These are phyloP conservation scores for Lavandula angustifolia DNA, from an alignment of 257 asterid species.

Conservation along the genomic window DNA sequence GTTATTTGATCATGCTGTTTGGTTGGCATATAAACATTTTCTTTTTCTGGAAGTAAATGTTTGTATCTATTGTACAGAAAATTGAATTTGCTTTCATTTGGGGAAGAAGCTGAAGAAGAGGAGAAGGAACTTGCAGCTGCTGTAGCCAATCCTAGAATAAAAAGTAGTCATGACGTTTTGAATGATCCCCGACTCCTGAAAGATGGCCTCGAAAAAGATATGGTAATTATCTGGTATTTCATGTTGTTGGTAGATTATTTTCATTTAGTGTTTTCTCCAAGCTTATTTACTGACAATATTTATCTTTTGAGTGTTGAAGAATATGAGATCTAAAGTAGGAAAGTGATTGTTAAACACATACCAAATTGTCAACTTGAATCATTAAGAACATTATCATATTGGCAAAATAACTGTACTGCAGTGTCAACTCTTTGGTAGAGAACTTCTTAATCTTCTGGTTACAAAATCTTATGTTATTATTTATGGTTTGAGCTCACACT, in stretches of 20 bases:
- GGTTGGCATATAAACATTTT: constrained; percentile 6
- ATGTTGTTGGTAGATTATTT: constrained; percentile 24
- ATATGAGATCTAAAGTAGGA: constrained; percentile 22
- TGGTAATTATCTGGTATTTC: constrained; percentile 41
- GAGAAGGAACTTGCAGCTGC: constrained; percentile 76
- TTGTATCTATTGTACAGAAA: constrained; percentile 53
- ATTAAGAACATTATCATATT: constrained; percentile 17
- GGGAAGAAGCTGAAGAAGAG: constrained; percentile 99
- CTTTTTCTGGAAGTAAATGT: constrained; percentile 14
- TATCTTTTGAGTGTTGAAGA: constrained; percentile 10
- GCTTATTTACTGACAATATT: constrained; percentile 16
- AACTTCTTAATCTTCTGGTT: background rate
- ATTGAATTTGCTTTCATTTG: constrained; percentile 92
- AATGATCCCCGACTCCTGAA: constrained; percentile 94
- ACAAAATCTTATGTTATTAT: background rate
- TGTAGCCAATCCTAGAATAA: constrained; percentile 63
- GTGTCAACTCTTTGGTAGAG: background rate
- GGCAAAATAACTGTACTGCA: constrained; percentile 1
- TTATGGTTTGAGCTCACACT: constrained; percentile 14
- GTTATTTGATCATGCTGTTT: constrained; percentile 36
- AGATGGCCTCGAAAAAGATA: constrained; percentile 49
- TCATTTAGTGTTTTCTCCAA: constrained; percentile 4
- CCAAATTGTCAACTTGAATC: constrained; percentile 1
- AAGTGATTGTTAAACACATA: background rate
- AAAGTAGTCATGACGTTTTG: constrained; percentile 94